Base-by-base conservation (phyloP, 202 grass and related monocot genomes). In the Schoenoplectus triqueter region DNA sequence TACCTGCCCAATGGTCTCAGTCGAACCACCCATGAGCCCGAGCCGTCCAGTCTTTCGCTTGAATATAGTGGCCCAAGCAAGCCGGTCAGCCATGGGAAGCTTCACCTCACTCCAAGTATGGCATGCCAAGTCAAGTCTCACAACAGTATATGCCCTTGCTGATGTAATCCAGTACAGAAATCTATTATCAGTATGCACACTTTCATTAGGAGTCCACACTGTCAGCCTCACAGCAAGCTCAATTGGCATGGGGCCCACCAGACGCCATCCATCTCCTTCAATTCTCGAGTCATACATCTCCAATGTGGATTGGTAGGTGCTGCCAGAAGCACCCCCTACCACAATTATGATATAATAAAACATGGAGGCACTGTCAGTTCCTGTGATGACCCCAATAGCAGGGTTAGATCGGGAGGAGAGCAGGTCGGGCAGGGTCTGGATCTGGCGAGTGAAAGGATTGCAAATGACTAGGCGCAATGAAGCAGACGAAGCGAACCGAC, bases 121-220 rank as follows among this genome's bases (percentile, higher is more conserved):
- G 15, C 88, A 59, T 65, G 47, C 46, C 60, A 86, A 62, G 78
- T 89, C 79, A n/a, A 89, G 69, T 6, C 84, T 81, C 70, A 89
- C 71, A 69, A 89, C 63, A 82, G 79, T 89, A 82, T 89, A 89
- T 10, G 84, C 88, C 79, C 88, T 72, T 39, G 88, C 88, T 0
- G 88, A 89, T 63, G 88, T 89, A 42, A 89, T 89, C 88, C 88
- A 89, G 44, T 84, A 89, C 6, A 89, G 64, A 51, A 74, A 73
- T 11, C 88, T 64, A 21, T 80, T 63, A 39, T 3, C 2, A 14
- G 88, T 81, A 85, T 86, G 84, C n/a, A 89, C 84, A 39, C 88
- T 86, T 9, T 89, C 84, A 70, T 78, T 83, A 3, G 88, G 88
- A 71, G 88, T 86, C 88, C 88, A 89, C 42, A 89, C 88, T 21